Evolutionary conservation across 495 filamentous ascomycete genomes (phyloP).

Genomic region (Schizothecium vesticola): DNA sequence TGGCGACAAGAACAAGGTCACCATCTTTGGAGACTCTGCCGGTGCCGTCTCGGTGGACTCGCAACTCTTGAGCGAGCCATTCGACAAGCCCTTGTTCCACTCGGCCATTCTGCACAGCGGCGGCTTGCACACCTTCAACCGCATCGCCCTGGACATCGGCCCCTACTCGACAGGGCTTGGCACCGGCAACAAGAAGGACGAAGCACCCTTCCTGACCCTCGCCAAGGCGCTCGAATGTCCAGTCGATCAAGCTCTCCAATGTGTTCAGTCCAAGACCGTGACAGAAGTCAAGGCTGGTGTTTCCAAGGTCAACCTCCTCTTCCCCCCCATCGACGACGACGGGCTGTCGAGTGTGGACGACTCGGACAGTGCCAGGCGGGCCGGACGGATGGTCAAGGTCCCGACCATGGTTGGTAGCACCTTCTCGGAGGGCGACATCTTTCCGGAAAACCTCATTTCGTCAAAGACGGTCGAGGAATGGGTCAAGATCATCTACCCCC

Average conservation of each 20-base stretch:
- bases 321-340: conserved; percentile 6
- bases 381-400: conserved; percentile 1
- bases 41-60: conserved; percentile 5
- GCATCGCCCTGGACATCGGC: conserved; percentile 2
- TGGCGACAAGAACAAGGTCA: not conserved
- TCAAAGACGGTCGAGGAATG: conserved; percentile 4
- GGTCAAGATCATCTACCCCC: not conserved
- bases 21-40: conserved; percentile 1
- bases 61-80: conserved; percentile 2
- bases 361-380: conserved; percentile 9
- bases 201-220: conserved; percentile 1
- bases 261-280: not conserved
- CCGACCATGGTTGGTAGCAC: conserved; percentile 10
- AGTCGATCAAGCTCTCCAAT: not conserved
- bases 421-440: conserved; percentile 9
- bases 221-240: not conserved
- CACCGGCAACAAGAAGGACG: conserved; percentile 2
- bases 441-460: not conserved
- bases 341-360: conserved; percentile 10
- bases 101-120: conserved; percentile 4
- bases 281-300: conserved; percentile 2
- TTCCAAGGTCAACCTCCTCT: conserved; percentile 6
- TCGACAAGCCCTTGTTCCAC: conserved; percentile 6
- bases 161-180: conserved; percentile 2
- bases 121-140: conserved; percentile 2